A percentile compares a stretch with the other conserved stretches of the same genome.
Conservation (phyloP, 176 grass and related monocot species). For the Eleusine indica region DNA sequence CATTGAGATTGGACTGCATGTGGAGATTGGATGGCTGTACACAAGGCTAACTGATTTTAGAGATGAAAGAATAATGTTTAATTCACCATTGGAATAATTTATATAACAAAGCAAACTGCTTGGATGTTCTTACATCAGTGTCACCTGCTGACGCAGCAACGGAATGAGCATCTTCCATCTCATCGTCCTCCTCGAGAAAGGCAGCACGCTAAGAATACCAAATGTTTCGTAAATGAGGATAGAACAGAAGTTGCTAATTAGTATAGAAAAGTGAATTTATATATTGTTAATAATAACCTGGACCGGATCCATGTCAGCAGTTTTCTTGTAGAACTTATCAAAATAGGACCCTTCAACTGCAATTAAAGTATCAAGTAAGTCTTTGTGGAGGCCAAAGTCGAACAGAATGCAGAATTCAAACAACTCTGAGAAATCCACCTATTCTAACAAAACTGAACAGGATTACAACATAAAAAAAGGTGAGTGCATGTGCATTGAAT, state of each 20-base stretch:
- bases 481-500: neutral
- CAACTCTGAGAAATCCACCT: neutral
- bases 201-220: conserved; percentile 72
- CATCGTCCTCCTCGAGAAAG: conserved; percentile 87
- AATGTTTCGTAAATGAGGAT: conserved; percentile 2
- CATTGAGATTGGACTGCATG: neutral
- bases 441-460: conserved; percentile 5
- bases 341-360: conserved; percentile 89
- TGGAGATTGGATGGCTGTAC: neutral
- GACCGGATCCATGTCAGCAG: conserved; percentile 81
- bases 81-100: neutral
- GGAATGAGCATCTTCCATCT: conserved; percentile 98
- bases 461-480: neutral
- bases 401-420: conserved; percentile 19
- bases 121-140: conserved; percentile 62
- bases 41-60: neutral
- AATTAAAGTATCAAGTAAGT: conserved; percentile 22
- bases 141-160: conserved; percentile 81
- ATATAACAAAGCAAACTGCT: neutral
- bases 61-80: conserved; percentile 13
- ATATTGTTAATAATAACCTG: conserved; percentile 58
- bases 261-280: neutral
- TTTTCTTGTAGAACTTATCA: conserved; percentile 88
- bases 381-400: neutral
- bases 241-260: conserved; percentile 20